Conservation (phyloP, 345 rosid genomes). For the Eucalyptus victrix region DNA sequence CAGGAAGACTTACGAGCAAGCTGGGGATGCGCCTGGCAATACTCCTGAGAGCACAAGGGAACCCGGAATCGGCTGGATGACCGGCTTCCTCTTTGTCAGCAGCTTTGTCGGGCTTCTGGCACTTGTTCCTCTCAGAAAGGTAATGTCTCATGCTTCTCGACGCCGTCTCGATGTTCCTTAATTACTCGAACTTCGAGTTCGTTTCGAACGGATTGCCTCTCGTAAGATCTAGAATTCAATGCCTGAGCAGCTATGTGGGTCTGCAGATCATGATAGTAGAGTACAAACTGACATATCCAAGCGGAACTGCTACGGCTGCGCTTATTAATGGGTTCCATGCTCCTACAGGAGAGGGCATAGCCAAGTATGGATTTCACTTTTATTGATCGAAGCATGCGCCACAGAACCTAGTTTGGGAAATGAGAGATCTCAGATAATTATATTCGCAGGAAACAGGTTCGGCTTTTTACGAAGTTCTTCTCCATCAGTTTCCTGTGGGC, state of each 20-base stretch:
- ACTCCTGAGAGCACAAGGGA: constrained; percentile 53
- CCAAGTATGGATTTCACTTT: constrained; percentile 36
- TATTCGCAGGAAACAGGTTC: constrained; percentile 70
- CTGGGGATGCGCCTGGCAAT: constrained; percentile 55
- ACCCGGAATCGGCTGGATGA: constrained; percentile 90
- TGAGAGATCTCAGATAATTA: background rate
- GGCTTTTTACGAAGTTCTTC: constrained; percentile 53
- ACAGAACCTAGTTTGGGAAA: background rate
- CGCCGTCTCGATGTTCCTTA: background rate
- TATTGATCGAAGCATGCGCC: background rate
- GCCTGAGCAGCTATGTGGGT: background rate
- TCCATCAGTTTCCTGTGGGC: constrained; percentile 73
- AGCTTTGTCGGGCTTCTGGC: constrained; percentile 80
- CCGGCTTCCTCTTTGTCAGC: constrained; percentile 58
- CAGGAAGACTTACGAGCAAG: constrained; percentile 49
- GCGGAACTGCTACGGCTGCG: constrained; percentile 92
- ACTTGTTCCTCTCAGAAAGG: constrained; percentile 85
- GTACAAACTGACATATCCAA: constrained; percentile 70
- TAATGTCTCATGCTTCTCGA: background rate
- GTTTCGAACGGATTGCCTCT: background rate
- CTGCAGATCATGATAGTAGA: constrained; percentile 83
- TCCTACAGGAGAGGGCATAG: constrained; percentile 54
- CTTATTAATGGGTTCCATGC: constrained; percentile 88
- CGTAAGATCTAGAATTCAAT: background rate
- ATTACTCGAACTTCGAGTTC: background rate